Conservation (phyloP, 2,329 filamentous ascomycete species). For the Fusarium graminum region DNA sequence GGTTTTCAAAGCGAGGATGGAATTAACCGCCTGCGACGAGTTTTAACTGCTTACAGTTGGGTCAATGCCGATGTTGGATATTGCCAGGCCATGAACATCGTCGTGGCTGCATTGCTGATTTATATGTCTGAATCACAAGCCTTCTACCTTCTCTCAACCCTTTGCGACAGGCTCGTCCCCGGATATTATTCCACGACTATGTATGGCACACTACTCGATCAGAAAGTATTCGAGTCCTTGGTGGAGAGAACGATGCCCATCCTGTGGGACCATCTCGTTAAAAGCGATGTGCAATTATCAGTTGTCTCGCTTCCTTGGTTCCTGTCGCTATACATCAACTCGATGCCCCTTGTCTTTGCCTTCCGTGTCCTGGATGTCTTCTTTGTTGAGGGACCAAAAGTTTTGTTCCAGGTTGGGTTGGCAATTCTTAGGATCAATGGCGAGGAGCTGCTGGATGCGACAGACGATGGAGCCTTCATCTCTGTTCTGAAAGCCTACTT, state of each 20-base stretch:
- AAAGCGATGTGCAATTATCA: conserved; percentile 95
- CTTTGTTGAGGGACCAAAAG: conserved; percentile 97
- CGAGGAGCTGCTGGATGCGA: conserved; percentile 91
- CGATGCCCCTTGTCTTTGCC: conserved; percentile 97
- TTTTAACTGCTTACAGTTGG: conserved; percentile 98
- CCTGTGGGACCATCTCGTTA: conserved; percentile 97
- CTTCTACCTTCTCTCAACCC: conserved; percentile 90
- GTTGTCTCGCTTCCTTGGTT: conserved; percentile 99
- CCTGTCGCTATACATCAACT: conserved; percentile 97
- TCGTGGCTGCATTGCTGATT: conserved; percentile 96
- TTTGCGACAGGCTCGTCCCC: conserved; percentile 92
- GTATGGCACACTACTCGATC: conserved; percentile 97
- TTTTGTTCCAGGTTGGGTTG: conserved; percentile 94
- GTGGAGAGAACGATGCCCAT: conserved; percentile 99
- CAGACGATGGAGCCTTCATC: conserved; percentile 96
- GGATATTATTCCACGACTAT: conserved; percentile 99
- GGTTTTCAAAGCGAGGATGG: conserved; percentile 97
- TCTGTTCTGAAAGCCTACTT: conserved; percentile 97
- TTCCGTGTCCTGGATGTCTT: conserved; percentile 98
- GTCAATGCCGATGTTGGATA: conserved; percentile 95
- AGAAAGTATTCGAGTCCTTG: conserved; percentile 95
- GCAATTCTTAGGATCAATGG: conserved; percentile 98
- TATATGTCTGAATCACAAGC: conserved; percentile 98
- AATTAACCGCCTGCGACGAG: conserved; percentile 87
- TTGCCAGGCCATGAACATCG: conserved; percentile 99